A percentile compares a stretch with the other conserved stretches of the same genome.
phyloP scores from a whole-genome alignment of 2,329 filamentous ascomycete genomes.

The Fusarium denticulatum region DNA sequence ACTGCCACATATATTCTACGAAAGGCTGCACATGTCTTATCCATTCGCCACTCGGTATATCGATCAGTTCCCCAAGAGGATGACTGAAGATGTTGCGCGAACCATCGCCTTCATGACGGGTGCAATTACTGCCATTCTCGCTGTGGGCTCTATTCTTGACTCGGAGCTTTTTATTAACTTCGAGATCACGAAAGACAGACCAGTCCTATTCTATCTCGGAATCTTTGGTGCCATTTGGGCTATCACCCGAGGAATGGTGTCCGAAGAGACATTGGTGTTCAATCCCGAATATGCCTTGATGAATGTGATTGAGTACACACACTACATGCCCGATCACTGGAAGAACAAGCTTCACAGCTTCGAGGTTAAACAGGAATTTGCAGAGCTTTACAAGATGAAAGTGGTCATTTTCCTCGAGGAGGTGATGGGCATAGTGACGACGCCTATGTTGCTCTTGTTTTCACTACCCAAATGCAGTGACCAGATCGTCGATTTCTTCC shows the following conservation, averaged over 20 bases:
- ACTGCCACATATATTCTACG: constrained; percentile 88
- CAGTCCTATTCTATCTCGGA: constrained; percentile 89
- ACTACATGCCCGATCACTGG: constrained; percentile 92
- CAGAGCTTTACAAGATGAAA: constrained; percentile 90
- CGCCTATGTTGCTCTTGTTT: constrained; percentile 87
- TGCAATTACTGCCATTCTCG: constrained; percentile 85
- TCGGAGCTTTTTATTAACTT: constrained; percentile 91
- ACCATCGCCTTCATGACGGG: constrained; percentile 90
- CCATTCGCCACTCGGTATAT: constrained; percentile 92
- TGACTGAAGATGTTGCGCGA: constrained; percentile 84
- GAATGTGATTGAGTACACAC: constrained; percentile 91
- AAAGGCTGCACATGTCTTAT: constrained; percentile 92
- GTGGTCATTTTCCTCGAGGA: constrained; percentile 93
- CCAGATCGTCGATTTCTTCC: constrained; percentile 95
- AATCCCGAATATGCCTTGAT: constrained; percentile 90
- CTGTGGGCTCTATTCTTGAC: constrained; percentile 85
- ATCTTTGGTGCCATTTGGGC: constrained; percentile 86
- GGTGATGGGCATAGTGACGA: constrained; percentile 89
- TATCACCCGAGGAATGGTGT: constrained; percentile 81
- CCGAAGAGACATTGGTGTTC: constrained; percentile 88
- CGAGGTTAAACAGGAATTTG: constrained; percentile 91
- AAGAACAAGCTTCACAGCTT: constrained; percentile 89
- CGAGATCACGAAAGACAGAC: constrained; percentile 88
- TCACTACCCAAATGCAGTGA: constrained; percentile 90
- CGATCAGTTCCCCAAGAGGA: constrained; percentile 95